phyloP scores from a whole-genome alignment of 495 filamentous ascomycete species.

The Xylaria venustula region DNA sequence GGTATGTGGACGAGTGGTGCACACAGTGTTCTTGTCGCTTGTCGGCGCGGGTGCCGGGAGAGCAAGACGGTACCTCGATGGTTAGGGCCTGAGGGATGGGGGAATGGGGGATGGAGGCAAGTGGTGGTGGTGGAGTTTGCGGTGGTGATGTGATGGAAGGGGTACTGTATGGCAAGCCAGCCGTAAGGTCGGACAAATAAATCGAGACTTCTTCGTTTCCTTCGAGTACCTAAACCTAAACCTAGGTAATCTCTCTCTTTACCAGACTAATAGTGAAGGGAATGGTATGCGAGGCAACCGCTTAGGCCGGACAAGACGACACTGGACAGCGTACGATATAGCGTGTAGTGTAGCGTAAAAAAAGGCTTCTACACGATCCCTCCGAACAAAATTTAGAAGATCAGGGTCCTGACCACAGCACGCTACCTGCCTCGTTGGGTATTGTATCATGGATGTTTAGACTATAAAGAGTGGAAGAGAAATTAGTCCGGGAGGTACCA shows the following conservation, averaged over 20 bases:
- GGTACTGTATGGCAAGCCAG: neutral
- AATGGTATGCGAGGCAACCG: neutral
- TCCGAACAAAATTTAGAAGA: neutral
- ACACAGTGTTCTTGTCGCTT: conserved; percentile 15
- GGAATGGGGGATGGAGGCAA: too few species aligned
- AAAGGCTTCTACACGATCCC: too few species aligned
- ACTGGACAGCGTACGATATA: too few species aligned
- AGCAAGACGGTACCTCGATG: conserved; percentile 3
- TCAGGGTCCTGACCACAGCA: conserved; percentile 7
- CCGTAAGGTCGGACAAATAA: neutral
- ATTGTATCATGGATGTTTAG: neutral
- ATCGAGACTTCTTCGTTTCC: neutral
- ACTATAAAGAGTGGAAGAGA: conserved; percentile 1
- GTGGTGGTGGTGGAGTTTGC: conserved; percentile 12
- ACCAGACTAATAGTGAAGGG: neutral
- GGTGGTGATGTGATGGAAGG: conserved; percentile 1
- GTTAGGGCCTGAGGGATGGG: conserved; percentile 7
- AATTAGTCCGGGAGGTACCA: conserved; percentile 1
- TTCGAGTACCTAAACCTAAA: too few species aligned
- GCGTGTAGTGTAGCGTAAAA: neutral
- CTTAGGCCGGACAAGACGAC: too few species aligned
- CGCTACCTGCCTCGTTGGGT: conserved; percentile 12
- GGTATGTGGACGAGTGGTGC: conserved; percentile 10
- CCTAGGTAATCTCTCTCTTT: too few species aligned
- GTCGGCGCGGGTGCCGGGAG: conserved; percentile 5